These are phyloP conservation scores for Cucurbita pepo DNA, from an alignment of 306 rosid genomes.

Conservation along the genomic window DNA sequence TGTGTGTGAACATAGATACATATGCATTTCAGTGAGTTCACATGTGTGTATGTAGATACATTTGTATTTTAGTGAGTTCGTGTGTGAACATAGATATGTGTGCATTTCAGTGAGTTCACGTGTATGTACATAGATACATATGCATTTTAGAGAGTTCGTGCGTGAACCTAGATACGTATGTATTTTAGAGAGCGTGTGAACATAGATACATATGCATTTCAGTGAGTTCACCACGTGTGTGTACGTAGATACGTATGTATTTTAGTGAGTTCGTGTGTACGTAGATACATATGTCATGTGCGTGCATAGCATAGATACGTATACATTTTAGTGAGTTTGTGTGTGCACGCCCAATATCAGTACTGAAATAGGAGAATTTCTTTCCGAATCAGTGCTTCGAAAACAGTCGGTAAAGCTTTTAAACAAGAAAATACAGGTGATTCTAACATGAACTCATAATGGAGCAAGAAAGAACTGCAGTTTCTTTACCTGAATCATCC, in stretches of 20 bases:
- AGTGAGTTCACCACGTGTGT: not conserved
- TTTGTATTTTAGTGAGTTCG: not conserved
- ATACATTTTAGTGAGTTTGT: no score
- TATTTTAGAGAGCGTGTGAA: no score
- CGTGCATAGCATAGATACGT: no score
- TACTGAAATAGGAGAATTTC: not conserved
- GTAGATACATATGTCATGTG: no score
- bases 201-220: not conserved
- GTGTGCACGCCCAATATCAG: not conserved
- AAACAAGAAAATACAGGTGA: not conserved
- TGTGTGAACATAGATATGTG: no score
- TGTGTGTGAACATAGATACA: not conserved
- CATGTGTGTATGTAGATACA: not conserved
- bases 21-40: not conserved
- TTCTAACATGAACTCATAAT: not conserved
- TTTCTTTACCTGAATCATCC: constrained; percentile 76
- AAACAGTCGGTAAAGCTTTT: not conserved
- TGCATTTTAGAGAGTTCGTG: not conserved
- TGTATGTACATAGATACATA: no score
- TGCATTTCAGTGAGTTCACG: no score
- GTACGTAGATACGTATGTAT: no score
- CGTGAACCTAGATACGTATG: no score
- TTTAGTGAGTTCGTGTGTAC: no score
- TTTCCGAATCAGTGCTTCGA: not conserved
- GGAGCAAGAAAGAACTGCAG: not conserved